Conservation (phyloP, 805 yeast genomes). For the Saccharomycopsis sp. region DNA sequence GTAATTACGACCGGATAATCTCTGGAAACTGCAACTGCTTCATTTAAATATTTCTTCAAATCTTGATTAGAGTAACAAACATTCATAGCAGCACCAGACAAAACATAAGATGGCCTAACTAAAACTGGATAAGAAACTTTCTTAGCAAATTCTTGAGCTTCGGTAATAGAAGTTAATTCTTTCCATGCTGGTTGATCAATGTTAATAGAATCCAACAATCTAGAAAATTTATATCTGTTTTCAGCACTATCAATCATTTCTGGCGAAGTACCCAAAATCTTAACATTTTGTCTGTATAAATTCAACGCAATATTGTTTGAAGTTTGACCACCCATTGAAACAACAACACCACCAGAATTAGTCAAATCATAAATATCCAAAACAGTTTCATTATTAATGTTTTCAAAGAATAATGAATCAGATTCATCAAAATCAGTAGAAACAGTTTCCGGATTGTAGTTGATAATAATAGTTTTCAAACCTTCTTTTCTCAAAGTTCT, state of each 20-base stretch:
- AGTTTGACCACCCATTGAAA: conserved; percentile 98
- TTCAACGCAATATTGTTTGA: conserved; percentile 94
- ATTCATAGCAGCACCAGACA: conserved; percentile 99
- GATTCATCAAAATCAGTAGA: conserved; percentile 99
- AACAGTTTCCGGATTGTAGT: conserved; percentile 97
- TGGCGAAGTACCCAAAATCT: conserved; percentile 94
- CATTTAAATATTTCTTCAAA: conserved; percentile 76
- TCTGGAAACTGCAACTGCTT: conserved; percentile 96
- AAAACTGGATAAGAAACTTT: conserved; percentile 89
- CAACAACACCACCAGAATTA: conserved; percentile 83
- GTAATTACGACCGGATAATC: conserved; percentile 98
- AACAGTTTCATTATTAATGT: conserved; percentile 88
- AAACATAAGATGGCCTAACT: conserved; percentile 95
- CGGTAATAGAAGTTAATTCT: conserved; percentile 86
- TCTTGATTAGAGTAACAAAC: conserved; percentile 89
- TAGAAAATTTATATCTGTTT: conserved; percentile 94
- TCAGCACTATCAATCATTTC: conserved; percentile 98
- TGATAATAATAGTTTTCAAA: conserved; percentile 89
- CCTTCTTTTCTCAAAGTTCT: conserved; percentile 86
- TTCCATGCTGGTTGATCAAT: conserved; percentile 99
- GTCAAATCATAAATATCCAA: conserved; percentile 92
- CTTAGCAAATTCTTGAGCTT: conserved; percentile 89
- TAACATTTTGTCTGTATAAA: conserved; percentile 88
- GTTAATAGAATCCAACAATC: conserved; percentile 93
- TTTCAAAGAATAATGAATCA: conserved; percentile 93